phyloP scores from a whole-genome alignment of 257 asterid genomes.

The Nemophila menziesii region DNA sequence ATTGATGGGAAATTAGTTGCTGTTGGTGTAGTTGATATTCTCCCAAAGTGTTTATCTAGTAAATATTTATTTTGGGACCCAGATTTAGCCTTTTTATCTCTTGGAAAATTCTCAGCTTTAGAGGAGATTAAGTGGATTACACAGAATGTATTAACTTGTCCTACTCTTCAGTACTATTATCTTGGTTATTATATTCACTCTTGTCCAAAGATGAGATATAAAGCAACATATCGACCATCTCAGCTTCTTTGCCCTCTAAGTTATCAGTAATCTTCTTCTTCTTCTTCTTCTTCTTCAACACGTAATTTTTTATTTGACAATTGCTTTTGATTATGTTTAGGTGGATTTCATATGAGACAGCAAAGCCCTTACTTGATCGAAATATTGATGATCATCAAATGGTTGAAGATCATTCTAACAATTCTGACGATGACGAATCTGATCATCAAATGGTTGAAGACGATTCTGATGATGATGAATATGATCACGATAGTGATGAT shows the following conservation, averaged over 20 bases:
- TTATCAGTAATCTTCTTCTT: slow-evolving; percentile 52
- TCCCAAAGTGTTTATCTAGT: slow-evolving; percentile 90
- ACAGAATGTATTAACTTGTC: slow-evolving; percentile 63
- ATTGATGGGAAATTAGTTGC: slow-evolving; percentile 86
- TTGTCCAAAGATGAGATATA: slow-evolving; percentile 94
- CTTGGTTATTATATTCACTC: slow-evolving; percentile 97
- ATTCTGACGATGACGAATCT: slow-evolving; percentile 40
- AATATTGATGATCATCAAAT: slow-evolving; percentile 27
- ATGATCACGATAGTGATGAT: slow-evolving; percentile 33
- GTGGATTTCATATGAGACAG: slow-evolving; percentile 77
- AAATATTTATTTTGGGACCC: slow-evolving; percentile 99
- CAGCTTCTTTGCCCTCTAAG: slow-evolving; percentile 98
- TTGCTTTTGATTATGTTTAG: too few relatives aligned
- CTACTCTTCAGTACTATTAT: slow-evolving; percentile 86
- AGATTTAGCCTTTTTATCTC: slow-evolving; percentile 70
- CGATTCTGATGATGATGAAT: slow-evolving; percentile 57
- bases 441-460: slow-evolving; percentile 51
- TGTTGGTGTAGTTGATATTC: slow-evolving; percentile 88
- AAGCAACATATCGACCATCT: slow-evolving; percentile 88
- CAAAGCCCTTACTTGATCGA: slow-evolving; percentile 64
- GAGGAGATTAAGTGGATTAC: slow-evolving; percentile 76
- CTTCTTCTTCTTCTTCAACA: too few relatives aligned
- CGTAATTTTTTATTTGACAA: slow-evolving; percentile 8
- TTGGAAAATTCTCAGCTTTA: slow-evolving; percentile 84
- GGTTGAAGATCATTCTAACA: slow-evolving; percentile 31